A percentile compares a stretch with the other conserved stretches of the same genome.
phyloP scores from a whole-genome alignment of 2,329 filamentous ascomycete species.

The Didymosphaeria variabile region DNA sequence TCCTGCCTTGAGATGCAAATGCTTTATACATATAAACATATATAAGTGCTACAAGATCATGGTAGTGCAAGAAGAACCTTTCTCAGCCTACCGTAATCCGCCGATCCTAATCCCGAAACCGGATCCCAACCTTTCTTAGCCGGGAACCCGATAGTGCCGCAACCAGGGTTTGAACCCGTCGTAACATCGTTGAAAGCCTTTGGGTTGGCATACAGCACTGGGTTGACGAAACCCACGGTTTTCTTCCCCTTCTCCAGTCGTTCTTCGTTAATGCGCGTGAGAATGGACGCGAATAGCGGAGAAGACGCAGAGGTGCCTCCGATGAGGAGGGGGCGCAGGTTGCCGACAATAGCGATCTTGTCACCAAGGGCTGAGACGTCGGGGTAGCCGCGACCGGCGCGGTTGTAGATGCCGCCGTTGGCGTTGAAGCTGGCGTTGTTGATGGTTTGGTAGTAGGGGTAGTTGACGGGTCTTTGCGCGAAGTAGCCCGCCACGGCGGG shows the following conservation, averaged over 20 bases:
- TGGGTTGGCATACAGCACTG: conserved; percentile 62
- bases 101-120: conserved; percentile 31
- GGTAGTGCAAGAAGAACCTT: not conserved
- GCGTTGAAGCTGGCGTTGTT: conserved; percentile 6
- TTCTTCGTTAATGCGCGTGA: conserved; percentile 69
- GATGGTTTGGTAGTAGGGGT: conserved; percentile 9
- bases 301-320: conserved; percentile 64
- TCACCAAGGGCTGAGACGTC: conserved; percentile 68
- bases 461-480: conserved; percentile 19
- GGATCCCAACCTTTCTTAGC: conserved; percentile 39
- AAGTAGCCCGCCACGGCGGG: conserved; percentile 46
- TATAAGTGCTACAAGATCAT: no score
- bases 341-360: conserved; percentile 50
- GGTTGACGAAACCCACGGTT: conserved; percentile 65
- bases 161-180: conserved; percentile 42
- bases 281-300: conserved; percentile 64
- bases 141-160: conserved; percentile 41
- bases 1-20: no score
- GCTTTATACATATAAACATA: no score
- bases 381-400: conserved; percentile 63
- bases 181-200: conserved; percentile 55
- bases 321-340: conserved; percentile 42
- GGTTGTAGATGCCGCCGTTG: conserved; percentile 19
- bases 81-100: not conserved
- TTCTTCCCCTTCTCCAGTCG: conserved; percentile 58